Evolutionary conservation across 768 basidiomycete species (phyloP).

Genomic region (Amanita brunnescens): DNA sequence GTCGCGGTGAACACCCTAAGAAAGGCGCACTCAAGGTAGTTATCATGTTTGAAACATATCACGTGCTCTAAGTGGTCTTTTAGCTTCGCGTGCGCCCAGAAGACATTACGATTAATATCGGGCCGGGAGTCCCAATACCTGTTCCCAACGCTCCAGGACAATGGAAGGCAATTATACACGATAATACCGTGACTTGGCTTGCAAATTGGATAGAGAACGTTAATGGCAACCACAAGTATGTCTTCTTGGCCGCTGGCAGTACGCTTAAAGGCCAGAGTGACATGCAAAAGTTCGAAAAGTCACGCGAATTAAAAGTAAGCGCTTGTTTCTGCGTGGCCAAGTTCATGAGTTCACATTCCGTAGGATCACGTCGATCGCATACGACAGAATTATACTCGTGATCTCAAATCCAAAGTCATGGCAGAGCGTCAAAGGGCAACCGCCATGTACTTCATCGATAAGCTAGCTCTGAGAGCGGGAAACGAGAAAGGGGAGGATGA

Average conservation of each 20-base stretch:
- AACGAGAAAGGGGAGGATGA: constrained; percentile 99
- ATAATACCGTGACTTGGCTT: constrained; percentile 97
- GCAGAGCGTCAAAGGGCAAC: constrained; percentile 95
- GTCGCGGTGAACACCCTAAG: constrained; percentile 97
- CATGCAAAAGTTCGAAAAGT: constrained; percentile 96
- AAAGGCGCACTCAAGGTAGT: constrained; percentile 88
- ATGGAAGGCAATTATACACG: constrained; percentile 85
- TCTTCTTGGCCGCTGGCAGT: constrained; percentile 95
- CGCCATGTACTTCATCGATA: constrained; percentile 98
- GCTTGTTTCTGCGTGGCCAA: background rate
- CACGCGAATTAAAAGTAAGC: constrained; percentile 85
- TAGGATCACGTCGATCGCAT: constrained; percentile 90
- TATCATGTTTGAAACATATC: constrained; percentile 2
- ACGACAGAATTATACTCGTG: constrained; percentile 76
- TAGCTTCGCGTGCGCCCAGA: constrained; percentile 87
- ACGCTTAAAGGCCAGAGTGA: constrained; percentile 98
- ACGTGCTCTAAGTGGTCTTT: constrained; percentile 4
- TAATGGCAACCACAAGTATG: constrained; percentile 93
- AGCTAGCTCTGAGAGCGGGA: constrained; percentile 92
- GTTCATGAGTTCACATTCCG: constrained; percentile 1
- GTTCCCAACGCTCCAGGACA: constrained; percentile 86
- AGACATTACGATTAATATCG: constrained; percentile 95
- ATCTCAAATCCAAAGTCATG: constrained; percentile 88
- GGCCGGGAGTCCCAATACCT: constrained; percentile 62
- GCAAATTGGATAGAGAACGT: constrained; percentile 99